Conservation (phyloP, 108 stramenopile species). For the Chaetoceros tenuissimus region DNA sequence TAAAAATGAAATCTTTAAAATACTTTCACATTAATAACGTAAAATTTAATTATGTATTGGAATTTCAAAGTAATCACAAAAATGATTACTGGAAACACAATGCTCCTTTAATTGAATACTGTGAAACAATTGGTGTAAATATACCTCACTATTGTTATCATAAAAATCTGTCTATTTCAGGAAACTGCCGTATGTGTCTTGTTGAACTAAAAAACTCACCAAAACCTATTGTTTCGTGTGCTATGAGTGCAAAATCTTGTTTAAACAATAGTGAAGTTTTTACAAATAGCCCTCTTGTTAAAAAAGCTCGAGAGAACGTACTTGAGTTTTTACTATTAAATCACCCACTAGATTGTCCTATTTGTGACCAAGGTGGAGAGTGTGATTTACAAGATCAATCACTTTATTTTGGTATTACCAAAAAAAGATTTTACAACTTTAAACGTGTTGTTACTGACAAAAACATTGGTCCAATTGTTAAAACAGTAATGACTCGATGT, state of each 20-base stretch:
- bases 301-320: slow-evolving; percentile 30
- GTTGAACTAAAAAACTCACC: slow-evolving; percentile 24
- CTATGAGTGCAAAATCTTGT: slow-evolving; percentile 12
- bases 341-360: slow-evolving; percentile 34
- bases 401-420: slow-evolving; percentile 13
- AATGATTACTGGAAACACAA: slow-evolving; percentile 12
- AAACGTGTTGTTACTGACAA: slow-evolving; percentile 20
- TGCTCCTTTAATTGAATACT: slow-evolving; percentile 12
- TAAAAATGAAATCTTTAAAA: slow-evolving; percentile 1
- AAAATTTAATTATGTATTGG: slow-evolving; percentile 12
- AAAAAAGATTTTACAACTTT: slow-evolving; percentile 4
- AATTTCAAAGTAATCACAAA: slow-evolving; percentile 7
- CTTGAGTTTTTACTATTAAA: slow-evolving; percentile 27
- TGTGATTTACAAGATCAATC: slow-evolving; percentile 36
- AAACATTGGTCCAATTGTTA: slow-evolving; percentile 24
- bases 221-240: slow-evolving; percentile 27
- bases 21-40: slow-evolving; percentile 11
- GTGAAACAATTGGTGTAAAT: slow-evolving; percentile 3
- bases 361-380: slow-evolving; percentile 37
- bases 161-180: slow-evolving; percentile 20
- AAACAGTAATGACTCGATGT: slow-evolving; percentile 32
- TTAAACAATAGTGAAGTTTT: slow-evolving; percentile 21
- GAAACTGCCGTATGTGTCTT: slow-evolving; percentile 32
- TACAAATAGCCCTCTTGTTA: slow-evolving; percentile 21
- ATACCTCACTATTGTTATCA: slow-evolving; percentile 32